Evolutionary conservation across 495 filamentous ascomycete species (phyloP), one percentile per base, ranked within the genome.

Genomic region (Collariella sp.): DNA sequence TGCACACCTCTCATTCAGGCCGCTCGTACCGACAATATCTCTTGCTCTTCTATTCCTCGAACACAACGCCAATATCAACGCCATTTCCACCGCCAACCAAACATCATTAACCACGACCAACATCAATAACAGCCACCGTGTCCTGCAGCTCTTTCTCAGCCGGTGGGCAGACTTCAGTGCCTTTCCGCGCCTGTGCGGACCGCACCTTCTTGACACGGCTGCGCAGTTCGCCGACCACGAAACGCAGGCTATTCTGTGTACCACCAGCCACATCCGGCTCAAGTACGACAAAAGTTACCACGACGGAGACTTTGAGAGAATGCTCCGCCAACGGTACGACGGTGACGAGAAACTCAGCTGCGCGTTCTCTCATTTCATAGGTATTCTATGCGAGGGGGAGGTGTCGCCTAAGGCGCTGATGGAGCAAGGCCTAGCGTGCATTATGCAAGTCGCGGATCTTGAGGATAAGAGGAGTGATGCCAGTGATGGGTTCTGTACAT

Each of bases 61-160:
- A n/a, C 43, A 59, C 51, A 46, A 46, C 16, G 51, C 50, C 36
- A 33, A 59, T n/a, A 49, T 59, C 36, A 54, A 59, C 51, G 46
- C 56, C n/a, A 53, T 31, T 2, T 40, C 56, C 24, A 45, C 20
- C 16, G 44, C n/a, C 29, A 40, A 51, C 3, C 24, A 59, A 46
- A 59, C 56, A 7, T 51, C 56, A 11, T 46, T 59, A 7, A 54
- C 56, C 13, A 54, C 56, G 5, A 51, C 56, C n/a, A 59, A 50
- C 11, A 15, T 19, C 13, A 44, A 59, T 51, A 59, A 59, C 50
- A 59, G 40, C 40, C 51, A 59, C 38, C 15, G 18, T 4, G 51
- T 59, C 15, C 42, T 57, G 0, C 19, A 48, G 0, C 47, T 52
- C 1, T 34, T 57, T 16, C 47, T 57, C 1, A 48, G 51, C 13